Evolutionary conservation across 2,329 filamentous ascomycete genomes (phyloP).

Genomic region (Gyromitra esculenta): DNA sequence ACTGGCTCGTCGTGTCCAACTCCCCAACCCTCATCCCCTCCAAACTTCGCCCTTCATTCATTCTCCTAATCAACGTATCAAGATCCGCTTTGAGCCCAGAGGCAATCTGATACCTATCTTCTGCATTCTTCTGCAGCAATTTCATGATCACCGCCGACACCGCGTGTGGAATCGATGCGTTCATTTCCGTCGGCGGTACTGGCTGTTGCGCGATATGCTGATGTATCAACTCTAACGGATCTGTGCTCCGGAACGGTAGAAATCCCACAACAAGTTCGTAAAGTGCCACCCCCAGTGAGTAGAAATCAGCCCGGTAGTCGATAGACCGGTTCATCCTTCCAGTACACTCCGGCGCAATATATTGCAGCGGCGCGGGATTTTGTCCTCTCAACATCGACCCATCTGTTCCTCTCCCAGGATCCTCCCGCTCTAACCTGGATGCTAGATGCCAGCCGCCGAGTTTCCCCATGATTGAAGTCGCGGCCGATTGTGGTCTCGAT

Average conservation of each 20-base stretch:
- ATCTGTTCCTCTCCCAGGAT: slow-evolving; percentile 55
- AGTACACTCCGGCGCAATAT: slow-evolving; percentile 58
- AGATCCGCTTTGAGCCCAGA: slow-evolving; percentile 57
- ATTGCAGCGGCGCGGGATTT: slow-evolving; percentile 57
- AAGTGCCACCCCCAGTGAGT: slow-evolving; percentile 57
- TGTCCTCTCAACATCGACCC: slow-evolving; percentile 56
- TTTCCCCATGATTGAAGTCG: slow-evolving; percentile 51
- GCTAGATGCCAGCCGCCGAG: slow-evolving; percentile 58
- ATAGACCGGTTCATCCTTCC: slow-evolving; percentile 58
- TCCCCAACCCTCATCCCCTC: slow-evolving; percentile 57
- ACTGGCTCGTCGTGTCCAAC: slow-evolving; percentile 57
- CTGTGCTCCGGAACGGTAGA: slow-evolving; percentile 57
- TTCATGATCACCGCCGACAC: slow-evolving; percentile 57
- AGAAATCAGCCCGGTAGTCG: slow-evolving; percentile 58
- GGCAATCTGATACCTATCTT: slow-evolving; percentile 58
- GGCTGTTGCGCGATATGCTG: slow-evolving; percentile 58
- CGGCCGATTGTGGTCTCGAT: slow-evolving; percentile 7
- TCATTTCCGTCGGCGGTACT: slow-evolving; percentile 56
- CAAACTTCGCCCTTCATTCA: slow-evolving; percentile 54
- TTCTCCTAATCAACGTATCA: slow-evolving; percentile 55
- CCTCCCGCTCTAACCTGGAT: slow-evolving; percentile 57
- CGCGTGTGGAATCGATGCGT: slow-evolving; percentile 56
- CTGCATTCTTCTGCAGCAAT: slow-evolving; percentile 57
- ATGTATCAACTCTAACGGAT: slow-evolving; percentile 58
- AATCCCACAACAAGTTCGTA: slow-evolving; percentile 58